Conservation (phyloP, 352 stramenopile species). For the Detonula confervacea region DNA sequence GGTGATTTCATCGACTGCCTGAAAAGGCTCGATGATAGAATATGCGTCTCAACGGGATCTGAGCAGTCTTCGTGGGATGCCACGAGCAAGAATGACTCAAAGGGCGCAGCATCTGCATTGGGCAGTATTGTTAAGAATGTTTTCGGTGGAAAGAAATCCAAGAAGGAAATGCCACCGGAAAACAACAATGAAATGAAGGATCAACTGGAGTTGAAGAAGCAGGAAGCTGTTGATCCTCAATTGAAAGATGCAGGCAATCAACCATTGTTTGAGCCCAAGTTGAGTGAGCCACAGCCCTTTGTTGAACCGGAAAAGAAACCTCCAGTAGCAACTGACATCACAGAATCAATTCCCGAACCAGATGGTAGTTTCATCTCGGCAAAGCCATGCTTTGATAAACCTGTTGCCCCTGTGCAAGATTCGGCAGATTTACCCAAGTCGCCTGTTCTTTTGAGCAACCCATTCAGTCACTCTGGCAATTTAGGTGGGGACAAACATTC, state of each 20-base stretch:
- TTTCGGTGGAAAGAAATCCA: background rate
- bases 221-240: background rate
- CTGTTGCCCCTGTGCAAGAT: background rate
- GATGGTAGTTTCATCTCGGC: conserved; percentile 1
- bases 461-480: conserved; percentile 18
- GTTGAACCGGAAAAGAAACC: conserved; percentile 21
- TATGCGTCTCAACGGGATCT: conserved; percentile 44
- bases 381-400: conserved; percentile 19
- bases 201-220: background rate
- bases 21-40: conserved; percentile 66
- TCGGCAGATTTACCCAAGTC: conserved; percentile 10
- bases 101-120: conserved; percentile 24
- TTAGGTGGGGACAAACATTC: background rate
- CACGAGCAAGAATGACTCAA: conserved; percentile 14
- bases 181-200: background rate
- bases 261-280: background rate
- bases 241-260: background rate
- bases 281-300: background rate
- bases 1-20: conserved; percentile 52
- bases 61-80: conserved; percentile 50
- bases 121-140: conserved; percentile 45
- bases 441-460: conserved; percentile 20
- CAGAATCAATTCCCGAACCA: background rate
- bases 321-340: background rate
- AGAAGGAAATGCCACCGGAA: background rate